Percentiles rank a stretch among this genome's conserved stretches.
Conservation (phyloP, 495 filamentous ascomycete genomes). For the Glonium stellatum region DNA sequence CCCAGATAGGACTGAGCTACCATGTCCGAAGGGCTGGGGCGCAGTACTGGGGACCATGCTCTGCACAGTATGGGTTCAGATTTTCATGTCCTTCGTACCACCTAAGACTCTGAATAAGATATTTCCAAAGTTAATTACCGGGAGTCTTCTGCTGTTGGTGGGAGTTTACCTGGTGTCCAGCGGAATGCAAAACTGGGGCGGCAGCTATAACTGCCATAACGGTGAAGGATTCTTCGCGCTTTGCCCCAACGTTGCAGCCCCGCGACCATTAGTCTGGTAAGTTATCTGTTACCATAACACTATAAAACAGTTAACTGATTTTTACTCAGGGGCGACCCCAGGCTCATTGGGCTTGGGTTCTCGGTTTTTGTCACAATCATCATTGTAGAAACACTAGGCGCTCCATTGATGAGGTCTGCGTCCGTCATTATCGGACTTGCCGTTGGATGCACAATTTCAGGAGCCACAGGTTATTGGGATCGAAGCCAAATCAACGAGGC, state of each 20-base stretch:
- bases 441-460: constrained; percentile 34
- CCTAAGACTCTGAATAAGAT: constrained; percentile 36
- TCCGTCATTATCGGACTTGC: constrained; percentile 38
- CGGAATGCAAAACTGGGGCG: constrained; percentile 40
- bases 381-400: constrained; percentile 35
- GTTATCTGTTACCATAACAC: not conserved
- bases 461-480: constrained; percentile 37
- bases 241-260: constrained; percentile 32
- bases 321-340: constrained; percentile 24
- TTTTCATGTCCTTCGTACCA: constrained; percentile 35
- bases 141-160: constrained; percentile 38
- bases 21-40: constrained; percentile 39
- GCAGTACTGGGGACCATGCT: constrained; percentile 35
- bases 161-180: constrained; percentile 34
- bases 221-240: constrained; percentile 29
- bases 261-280: constrained; percentile 26
- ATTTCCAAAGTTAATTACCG: constrained; percentile 39
- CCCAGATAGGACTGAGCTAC: constrained; percentile 29
- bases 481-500: constrained; percentile 12
- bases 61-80: constrained; percentile 40
- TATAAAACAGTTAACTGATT: not conserved
- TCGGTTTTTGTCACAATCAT: constrained; percentile 37
- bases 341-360: constrained; percentile 38
- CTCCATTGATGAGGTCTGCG: constrained; percentile 38
- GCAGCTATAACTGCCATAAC: constrained; percentile 35